Evolutionary conservation across 768 basidiomycete genomes (phyloP), one percentile per base, ranked within the genome.

Genomic region (Gymnopilus dilepis): DNA sequence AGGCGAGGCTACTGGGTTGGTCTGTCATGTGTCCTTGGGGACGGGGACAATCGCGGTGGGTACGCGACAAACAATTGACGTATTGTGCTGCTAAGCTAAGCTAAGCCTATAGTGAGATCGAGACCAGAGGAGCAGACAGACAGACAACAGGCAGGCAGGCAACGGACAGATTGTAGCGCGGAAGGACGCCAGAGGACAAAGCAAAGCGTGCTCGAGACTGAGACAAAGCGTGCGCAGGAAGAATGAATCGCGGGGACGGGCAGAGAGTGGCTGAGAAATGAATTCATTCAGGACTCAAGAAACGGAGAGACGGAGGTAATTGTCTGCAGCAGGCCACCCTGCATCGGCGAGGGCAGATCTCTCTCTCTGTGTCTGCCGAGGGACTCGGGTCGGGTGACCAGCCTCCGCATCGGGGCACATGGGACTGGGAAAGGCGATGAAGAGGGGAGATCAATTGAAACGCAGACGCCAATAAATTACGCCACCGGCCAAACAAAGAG

Each of bases 391-490:
- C 52, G 52, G 52, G 34, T 54, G 52, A 54, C 47, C 47, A 33
- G 28, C 33, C 19, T 11, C 40, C 31, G n/a, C 33, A 37, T 38
- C 52, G 28, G 40, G 52, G n/a, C 37, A n/a, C 52, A 38, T 21
- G 52, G 45, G 52, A 52, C 59, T 24, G 59, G 54, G 52, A 31
- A 21, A 12, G 38, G 17, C 13, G 34, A 61, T 48, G 11, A 45
- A 47, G 55, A 51, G 26, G 24, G 13, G 45, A n/a, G 52, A 52
- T 26, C 38, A 40, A 63, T 63, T 61, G 56, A 60, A 56, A 59
- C 64, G 65, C 65, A 59, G 15, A 34, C 12, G n/a, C n/a, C n/a
- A 34, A 34, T 34, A 34, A 63, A 62, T 43, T 33, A 63, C 45
- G 47, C 47, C 47, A 50, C 47, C 47, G 22, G 19, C 45, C 63